Evolutionary conservation across 306 rosid genomes (phyloP).

Genomic region (Mucuna pruriens): DNA sequence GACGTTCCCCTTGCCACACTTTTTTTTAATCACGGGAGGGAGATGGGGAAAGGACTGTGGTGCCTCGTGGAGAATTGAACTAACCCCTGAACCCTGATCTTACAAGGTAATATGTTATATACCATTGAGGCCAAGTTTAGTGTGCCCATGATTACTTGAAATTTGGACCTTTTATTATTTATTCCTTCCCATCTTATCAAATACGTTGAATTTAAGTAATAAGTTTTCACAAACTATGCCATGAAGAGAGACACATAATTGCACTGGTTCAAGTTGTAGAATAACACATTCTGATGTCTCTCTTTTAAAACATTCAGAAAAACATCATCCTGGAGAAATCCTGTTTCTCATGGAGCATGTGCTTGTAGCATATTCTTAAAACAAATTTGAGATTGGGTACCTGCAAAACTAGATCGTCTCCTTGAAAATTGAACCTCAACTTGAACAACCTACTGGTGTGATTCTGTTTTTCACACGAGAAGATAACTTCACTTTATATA

Average conservation of each 20-base stretch:
- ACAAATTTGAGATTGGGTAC: neutral
- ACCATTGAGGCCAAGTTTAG: neutral
- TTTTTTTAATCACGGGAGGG: neutral
- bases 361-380: neutral
- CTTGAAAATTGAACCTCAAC: neutral
- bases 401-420: neutral
- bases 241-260: neutral
- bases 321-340: neutral
- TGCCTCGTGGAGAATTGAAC: neutral
- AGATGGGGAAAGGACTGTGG: neutral
- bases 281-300: neutral
- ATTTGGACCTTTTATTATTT: neutral
- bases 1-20: neutral
- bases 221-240: neutral
- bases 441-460: neutral
- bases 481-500: neutral
- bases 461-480: neutral
- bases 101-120: neutral
- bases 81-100: neutral
- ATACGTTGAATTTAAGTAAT: neutral
- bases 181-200: neutral
- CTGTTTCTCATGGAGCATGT: neutral
- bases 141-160: neutral
- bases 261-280: neutral
- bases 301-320: neutral